Percentiles rank a stretch among this genome's conserved stretches.
Conservation (phyloP, 208 protist genomes). For the Leishmania aethiopica region DNA sequence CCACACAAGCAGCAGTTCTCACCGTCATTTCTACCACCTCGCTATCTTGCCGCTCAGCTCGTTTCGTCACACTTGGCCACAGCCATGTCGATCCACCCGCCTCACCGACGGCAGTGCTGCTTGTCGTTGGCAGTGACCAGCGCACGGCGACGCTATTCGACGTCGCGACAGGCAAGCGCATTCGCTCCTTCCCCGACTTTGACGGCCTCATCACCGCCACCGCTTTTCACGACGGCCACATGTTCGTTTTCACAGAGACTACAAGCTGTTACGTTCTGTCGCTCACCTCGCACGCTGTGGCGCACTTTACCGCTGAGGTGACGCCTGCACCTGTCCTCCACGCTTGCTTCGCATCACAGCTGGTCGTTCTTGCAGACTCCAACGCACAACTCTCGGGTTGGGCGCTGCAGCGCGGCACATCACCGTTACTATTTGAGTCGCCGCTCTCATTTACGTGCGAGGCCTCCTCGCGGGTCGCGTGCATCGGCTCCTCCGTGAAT, state of each 20-base stretch:
- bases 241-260: conserved; percentile 36
- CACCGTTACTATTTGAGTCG: not conserved
- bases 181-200: conserved; percentile 54
- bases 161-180: conserved; percentile 29
- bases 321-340: conserved; percentile 8
- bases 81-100: not conserved
- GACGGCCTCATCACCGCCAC: conserved; percentile 17
- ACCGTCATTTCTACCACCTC: conserved; percentile 2
- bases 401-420: not conserved
- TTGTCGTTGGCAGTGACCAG: conserved; percentile 29
- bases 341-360: conserved; percentile 7
- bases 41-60: conserved; percentile 14
- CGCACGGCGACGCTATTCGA: conserved; percentile 34
- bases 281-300: conserved; percentile 21
- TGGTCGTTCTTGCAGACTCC: conserved; percentile 25
- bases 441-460: conserved; percentile 11
- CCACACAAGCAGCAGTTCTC: conserved; percentile 1
- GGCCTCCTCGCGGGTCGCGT: conserved; percentile 22
- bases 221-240: conserved; percentile 11
- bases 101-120: conserved; percentile 2
- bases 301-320: conserved; percentile 19
- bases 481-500: conserved; percentile 9
- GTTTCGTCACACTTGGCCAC: conserved; percentile 14
- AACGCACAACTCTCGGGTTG: conserved; percentile 23
- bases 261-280: conserved; percentile 29